Base-by-base conservation (phyloP, 805 yeast genomes). In the Kazachstania viticola region DNA sequence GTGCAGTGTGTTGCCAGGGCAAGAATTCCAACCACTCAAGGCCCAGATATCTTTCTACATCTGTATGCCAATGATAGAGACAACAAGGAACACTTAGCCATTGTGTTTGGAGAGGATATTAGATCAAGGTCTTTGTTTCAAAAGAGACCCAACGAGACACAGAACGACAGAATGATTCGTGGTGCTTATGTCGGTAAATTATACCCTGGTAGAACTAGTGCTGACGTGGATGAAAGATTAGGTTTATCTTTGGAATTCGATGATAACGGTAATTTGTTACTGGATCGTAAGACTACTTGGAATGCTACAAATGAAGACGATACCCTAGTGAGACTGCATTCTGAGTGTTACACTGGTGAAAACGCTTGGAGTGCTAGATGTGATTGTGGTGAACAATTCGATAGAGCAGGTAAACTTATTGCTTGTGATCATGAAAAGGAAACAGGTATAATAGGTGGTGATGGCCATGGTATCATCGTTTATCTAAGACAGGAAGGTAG, bases 301-400 rank as follows among this genome's bases (percentile, higher is more conserved):
- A 38, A 41, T 34, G 39, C 41, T 5, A 15, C 48, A 51, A 45
- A 40, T 38, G n/a, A n/a, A n/a, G 37, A 47, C 39, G 55, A 46
- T 18, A 75, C 78, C 1, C 58, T 88, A 40, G 94, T 80, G 4
- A 67, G 99, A 38, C 85, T 91, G 43, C 99, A 91, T 53, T 80
- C 94, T 3, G 99, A 91, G 54, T 91, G 99, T 58, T 91, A 88
- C 61, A 91, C 99, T 0, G 99, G 99, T 3, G 99, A 91, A 53
- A 91, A 96, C 1, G 97, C 96, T 8, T 91, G 99, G 98, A 75
- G 88, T 36, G 97, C 99, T 1, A 70, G 99, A 34, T 91, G 99
- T 58, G 99, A 91, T 58, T 91, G 99, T 60, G 99, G 99, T 14
- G 99, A 91, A 58, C 99, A 91, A 62, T 82, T 91, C 48, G 96